Base-by-base conservation (phyloP, 2,329 filamentous ascomycete genomes). In the Talaromyces sp. region DNA sequence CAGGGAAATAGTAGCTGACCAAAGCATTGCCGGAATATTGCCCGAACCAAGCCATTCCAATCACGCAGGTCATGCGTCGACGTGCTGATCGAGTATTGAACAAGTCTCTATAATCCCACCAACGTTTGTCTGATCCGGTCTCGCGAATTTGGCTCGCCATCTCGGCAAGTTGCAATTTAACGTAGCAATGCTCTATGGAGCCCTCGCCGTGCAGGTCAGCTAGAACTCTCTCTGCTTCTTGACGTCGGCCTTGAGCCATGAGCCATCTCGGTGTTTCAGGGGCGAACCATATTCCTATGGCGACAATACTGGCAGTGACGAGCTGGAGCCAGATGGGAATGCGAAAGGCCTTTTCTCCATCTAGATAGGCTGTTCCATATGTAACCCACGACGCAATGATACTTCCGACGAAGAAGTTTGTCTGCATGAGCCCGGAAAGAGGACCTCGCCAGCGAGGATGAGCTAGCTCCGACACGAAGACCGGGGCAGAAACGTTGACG, bases 21-120 rank as follows among this genome's bases (percentile, higher is more conserved):
- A 63, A 17, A 43, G 54, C 47, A 17, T 66, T 66, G 5, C 65
- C 78, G 53, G 76, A 78, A 45, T 79, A 77, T 64, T 80, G 78
- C 1, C 77, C 76, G 67, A 80, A 80, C 74, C 78, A 80, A 5
- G 77, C 75, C 63, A 79, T 81, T 1, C 74, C 75, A 5, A 81
- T 65, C 6, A 79, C 79, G 17, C 80, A 75, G 64, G 80, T 65
- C 64, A 65, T 65, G n/a, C 76, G 74, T 69, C 74, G 71, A 17
- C 76, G 76, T 17, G 78, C 74, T 0, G 77, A 75, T 1, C 73
- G 58, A 43, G 64, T 65, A 7, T 58, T 58, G 29, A 65, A 61
- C 47, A 65, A 31, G 29, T 51, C 64, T 0, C 51, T 56, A 40
- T 65, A 65, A 53, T 76, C 64, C 64, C 64, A 65, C 64, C 64